A percentile compares a stretch with the other conserved stretches of the same genome.
phyloP scores from a whole-genome alignment of 306 rosid genomes.

The Prinsepia uniflora region DNA sequence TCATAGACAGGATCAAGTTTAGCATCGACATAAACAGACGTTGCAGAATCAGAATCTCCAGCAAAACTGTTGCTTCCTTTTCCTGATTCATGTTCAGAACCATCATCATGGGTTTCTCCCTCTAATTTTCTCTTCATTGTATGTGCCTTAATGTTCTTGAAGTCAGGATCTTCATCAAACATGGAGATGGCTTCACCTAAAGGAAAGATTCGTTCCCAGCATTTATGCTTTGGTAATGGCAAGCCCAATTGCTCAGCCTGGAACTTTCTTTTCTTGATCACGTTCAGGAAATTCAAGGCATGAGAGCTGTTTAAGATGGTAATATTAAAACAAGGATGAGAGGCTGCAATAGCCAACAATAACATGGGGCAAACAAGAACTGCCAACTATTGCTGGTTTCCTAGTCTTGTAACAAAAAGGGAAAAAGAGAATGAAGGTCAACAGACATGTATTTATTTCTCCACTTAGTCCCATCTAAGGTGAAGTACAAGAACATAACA shows the following conservation, averaged over 20 bases:
- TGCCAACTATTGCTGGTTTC: neutral
- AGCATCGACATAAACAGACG: constrained; percentile 42
- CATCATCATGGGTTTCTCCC: constrained; percentile 16
- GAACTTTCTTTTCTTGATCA: constrained; percentile 65
- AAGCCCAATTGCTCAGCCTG: constrained; percentile 50
- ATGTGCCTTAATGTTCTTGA: constrained; percentile 20
- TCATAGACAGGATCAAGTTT: constrained; percentile 33
- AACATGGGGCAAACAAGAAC: neutral
- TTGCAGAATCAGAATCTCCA: constrained; percentile 43
- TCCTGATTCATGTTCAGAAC: constrained; percentile 38
- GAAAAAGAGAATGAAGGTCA: neutral
- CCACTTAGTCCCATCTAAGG: neutral
- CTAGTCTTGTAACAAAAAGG: neutral
- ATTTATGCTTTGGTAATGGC: constrained; percentile 55
- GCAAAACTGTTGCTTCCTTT: constrained; percentile 56
- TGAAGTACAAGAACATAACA: neutral
- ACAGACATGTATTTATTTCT: neutral
- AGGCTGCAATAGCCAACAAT: neutral
- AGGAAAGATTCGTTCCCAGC: constrained; percentile 36
- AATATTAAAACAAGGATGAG: neutral
- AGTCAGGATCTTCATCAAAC: constrained; percentile 29
- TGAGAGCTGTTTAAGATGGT: constrained; percentile 30
- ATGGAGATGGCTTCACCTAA: constrained; percentile 28
- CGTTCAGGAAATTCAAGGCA: constrained; percentile 23
- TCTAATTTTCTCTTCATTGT: constrained; percentile 9